These are phyloP conservation scores for Dryas integrifolia DNA, from an alignment of 331 rosid genomes.

Conservation along the genomic window DNA sequence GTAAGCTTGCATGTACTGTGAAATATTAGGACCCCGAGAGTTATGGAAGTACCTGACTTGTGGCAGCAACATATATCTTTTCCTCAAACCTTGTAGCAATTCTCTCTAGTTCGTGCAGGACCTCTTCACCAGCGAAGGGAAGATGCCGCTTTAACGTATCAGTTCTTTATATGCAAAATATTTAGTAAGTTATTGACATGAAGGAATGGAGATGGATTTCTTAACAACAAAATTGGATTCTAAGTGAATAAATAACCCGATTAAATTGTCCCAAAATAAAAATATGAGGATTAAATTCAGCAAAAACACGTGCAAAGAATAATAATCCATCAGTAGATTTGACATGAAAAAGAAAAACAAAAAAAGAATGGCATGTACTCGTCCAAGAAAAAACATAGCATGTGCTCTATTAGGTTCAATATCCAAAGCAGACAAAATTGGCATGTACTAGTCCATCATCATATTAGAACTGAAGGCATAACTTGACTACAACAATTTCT, in stretches of 20 bases:
- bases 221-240: neutral
- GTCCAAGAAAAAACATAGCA: neutral
- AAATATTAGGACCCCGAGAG: too few species aligned
- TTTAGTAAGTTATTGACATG: neutral
- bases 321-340: too few species aligned
- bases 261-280: neutral
- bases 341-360: too few species aligned
- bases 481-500: too few species aligned
- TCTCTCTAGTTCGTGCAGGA: slow-evolving; percentile 44
- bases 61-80: slow-evolving; percentile 46
- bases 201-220: neutral
- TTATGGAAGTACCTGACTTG: slow-evolving; percentile 39
- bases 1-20: neutral
- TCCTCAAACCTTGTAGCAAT: slow-evolving; percentile 73
- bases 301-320: too few species aligned
- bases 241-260: neutral
- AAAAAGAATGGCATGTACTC: neutral
- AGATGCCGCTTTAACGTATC: slow-evolving; percentile 55
- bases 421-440: neutral
- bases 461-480: too few species aligned
- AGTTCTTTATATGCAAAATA: slow-evolving; percentile 34
- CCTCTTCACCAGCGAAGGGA: slow-evolving; percentile 50
- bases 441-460: neutral
- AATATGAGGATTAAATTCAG: too few species aligned
- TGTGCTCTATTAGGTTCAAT: neutral